phyloP scores from a whole-genome alignment of 139 green algal species.

The Zygnema cylindricum region DNA sequence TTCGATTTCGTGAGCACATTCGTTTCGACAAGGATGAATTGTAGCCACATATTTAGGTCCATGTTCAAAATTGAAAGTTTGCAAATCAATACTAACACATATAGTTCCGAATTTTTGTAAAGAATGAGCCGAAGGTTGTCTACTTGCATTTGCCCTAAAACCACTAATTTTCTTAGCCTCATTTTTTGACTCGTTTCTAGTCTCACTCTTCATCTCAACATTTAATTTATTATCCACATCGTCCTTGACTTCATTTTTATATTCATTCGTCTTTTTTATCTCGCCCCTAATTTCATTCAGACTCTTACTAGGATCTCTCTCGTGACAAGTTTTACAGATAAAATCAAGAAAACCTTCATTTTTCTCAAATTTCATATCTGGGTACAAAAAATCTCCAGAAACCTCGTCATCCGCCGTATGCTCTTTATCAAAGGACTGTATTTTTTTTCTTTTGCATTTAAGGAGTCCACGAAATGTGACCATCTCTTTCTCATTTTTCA shows the following conservation, averaged over 20 bases:
- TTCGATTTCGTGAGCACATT: background rate
- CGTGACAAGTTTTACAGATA: no score
- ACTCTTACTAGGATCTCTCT: no score
- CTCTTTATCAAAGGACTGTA: background rate
- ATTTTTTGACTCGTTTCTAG: no score
- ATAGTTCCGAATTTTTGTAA: background rate
- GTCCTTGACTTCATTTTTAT: no score
- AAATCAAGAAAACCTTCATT: no score
- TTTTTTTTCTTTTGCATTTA: background rate
- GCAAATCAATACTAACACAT: background rate
- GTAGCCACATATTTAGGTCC: background rate
- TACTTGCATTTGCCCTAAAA: background rate
- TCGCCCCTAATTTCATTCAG: background rate
- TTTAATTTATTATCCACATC: no score
- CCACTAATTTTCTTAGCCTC: background rate
- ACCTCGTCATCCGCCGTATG: background rate
- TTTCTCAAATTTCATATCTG: no score
- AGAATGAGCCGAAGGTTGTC: background rate
- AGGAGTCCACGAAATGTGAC: background rate
- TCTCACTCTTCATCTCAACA: no score
- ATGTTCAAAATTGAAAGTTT: background rate
- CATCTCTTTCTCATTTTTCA: background rate
- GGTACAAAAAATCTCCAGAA: background rate
- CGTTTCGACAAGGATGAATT: background rate
- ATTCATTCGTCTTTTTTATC: background rate